A percentile compares a stretch with the other conserved stretches of the same genome.
These are phyloP conservation scores for Nephelium lappaceum DNA, from an alignment of 345 rosid genomes.

Conservation along the genomic window DNA sequence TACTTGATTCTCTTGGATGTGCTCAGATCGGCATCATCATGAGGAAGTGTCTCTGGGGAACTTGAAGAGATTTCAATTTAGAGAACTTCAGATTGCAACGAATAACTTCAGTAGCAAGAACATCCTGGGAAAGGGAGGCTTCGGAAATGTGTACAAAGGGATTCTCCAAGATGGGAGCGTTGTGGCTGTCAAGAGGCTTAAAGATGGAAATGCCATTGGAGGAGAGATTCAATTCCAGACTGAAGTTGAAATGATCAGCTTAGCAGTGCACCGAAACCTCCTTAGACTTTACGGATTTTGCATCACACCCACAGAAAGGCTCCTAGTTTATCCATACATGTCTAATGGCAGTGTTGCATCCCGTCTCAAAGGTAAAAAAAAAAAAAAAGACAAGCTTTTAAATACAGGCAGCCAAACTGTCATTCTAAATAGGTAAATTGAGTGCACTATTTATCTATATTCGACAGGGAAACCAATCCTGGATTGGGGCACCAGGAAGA, in stretches of 20 bases:
- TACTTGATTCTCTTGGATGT: neutral
- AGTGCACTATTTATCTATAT: neutral
- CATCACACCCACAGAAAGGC: slow-evolving; percentile 80
- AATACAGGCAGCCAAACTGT: neutral
- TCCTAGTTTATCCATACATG: slow-evolving; percentile 94
- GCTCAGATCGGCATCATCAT: slow-evolving; percentile 54
- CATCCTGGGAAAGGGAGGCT: slow-evolving; percentile 95
- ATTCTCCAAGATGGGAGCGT: slow-evolving; percentile 74
- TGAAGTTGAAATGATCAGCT: slow-evolving; percentile 97
- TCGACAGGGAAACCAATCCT: slow-evolving; percentile 65
- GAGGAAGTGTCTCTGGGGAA: slow-evolving; percentile 91
- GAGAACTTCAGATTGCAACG: slow-evolving; percentile 86
- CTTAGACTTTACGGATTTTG: slow-evolving; percentile 89
- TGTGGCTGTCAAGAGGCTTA: slow-evolving; percentile 93
- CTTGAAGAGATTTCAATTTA: slow-evolving; percentile 81
- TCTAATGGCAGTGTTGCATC: slow-evolving; percentile 97
- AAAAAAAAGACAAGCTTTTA: no score
- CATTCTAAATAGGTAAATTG: neutral
- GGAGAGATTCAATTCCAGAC: slow-evolving; percentile 91
- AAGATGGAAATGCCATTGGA: slow-evolving; percentile 77
- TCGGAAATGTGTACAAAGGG: slow-evolving; percentile 92
- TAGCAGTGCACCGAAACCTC: slow-evolving; percentile 93
- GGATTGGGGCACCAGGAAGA: slow-evolving; percentile 94
- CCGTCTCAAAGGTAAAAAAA: slow-evolving; percentile 76
- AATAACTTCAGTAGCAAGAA: slow-evolving; percentile 85